Base-by-base conservation (phyloP, 768 basidiomycete species). In the Tulasnella sp. region DNA sequence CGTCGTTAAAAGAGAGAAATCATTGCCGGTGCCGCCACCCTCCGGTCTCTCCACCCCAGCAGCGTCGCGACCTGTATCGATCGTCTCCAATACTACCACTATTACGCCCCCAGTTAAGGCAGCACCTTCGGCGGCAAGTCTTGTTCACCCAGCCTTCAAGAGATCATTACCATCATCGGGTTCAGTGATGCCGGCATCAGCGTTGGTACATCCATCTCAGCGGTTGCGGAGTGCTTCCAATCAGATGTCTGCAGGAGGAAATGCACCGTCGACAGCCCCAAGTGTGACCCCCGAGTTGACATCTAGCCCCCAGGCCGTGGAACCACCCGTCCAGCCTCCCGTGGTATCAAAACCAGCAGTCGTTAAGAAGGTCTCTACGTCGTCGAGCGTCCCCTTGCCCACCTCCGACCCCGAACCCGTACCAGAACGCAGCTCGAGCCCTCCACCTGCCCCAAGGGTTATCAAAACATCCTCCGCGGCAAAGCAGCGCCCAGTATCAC, bases 91-190 rank as follows among this genome's bases (percentile, higher is more conserved):
- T 19, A n/a, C 40, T 21, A 31, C 39, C 39, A 39, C 52, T 19
- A 71, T 77, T 14, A 44, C 31, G 18, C 18, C 76, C n/a, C 46
- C 76, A 16, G 52, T 77, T 16, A 34, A 40, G 27, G 48, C 36
- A 19, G 40, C 56, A 40, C 76, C 76, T 18, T 58, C 48, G 76
- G 76, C 76, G n/a, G 48, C 76, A 18, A 56, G 46, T 44, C 76
- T 77, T 40, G 76, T 77, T 19, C 76, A 77, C 62, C 76, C 76
- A 18, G 76, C 76, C 7, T 77, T 77, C 36, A 77, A 62, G 44
- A 27, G 76, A 6, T 36, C 52, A 27, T 52, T 40, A 21, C 46
- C 58, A 40, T 77, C 76, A 34, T 34, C 56, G 2, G 18, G 27
- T 9, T 27, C 52, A 24, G 38, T 58, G 19, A 5, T 42, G 21